Base-by-base conservation (phyloP, 2,329 filamentous ascomycete genomes). In the Colletotrichum gigasporum region DNA sequence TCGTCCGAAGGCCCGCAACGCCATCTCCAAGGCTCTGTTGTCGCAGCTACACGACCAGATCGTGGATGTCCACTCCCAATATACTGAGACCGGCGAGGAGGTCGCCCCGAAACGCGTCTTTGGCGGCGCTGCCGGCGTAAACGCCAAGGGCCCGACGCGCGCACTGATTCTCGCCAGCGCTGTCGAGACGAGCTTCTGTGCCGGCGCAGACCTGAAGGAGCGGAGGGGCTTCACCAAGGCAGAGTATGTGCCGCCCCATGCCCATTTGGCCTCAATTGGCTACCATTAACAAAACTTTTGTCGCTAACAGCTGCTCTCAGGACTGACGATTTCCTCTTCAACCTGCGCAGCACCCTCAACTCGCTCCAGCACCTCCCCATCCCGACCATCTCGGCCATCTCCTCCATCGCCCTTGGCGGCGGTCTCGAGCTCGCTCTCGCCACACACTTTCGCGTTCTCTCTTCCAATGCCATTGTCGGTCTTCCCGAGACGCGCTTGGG, bases 141-240 rank as follows among this genome's bases (percentile, higher is more conserved):
- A 82, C 62, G 69, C 82, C 67, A 81, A 77, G 65, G 85, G 84
- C 0, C 85, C 85, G 0, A 97, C 94, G 14, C 83, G 96, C 68
- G 95, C 92, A 2, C 76, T 99, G 69, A 87, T 99, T 39, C 71
- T 99, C 14, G 91, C 93, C 10, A 96, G 92, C 73, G 92, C 93
- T 39, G 86, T 93, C n/a, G 93, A 97, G 70, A 84, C 87, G 22
- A 91, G 90, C 71, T 99, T 99, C 77, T 99, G 96, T 78, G 93
- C 96, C 0, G 96, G 96, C 35, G 96, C 96, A 4, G 96, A 99
- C 75, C 79, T 99, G 72, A 98, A 97, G 75, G 95, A 97, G 82
- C 83, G 95, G 26, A 85, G 86, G 63, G 87, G 84, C 4, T 96
- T 97, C 78, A 90, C 87, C 1, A 85, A 84, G 65, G 87, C 93